phyloP scores from a whole-genome alignment of 805 yeast species.

The Jamesozyma jinghongensis region DNA sequence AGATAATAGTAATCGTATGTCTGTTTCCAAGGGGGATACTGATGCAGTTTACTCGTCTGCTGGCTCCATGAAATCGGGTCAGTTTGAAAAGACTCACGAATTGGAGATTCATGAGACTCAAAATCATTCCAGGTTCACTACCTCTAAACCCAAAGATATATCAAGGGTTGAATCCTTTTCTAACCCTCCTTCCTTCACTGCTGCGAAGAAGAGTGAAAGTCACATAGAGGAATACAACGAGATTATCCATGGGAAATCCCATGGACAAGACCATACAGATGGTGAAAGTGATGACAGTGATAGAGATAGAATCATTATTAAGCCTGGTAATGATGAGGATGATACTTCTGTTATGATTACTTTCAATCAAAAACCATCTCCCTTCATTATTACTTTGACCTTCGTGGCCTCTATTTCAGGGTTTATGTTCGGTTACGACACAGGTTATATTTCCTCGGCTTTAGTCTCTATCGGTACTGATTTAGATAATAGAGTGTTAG shows the following conservation, averaged over 20 bases:
- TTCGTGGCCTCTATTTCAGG: conserved; percentile 84
- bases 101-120: conserved; percentile 1
- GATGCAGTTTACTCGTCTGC: background rate
- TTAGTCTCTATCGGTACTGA: conserved; percentile 78
- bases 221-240: background rate
- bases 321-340: conserved; percentile 41
- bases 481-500: conserved; percentile 46
- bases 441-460: conserved; percentile 94
- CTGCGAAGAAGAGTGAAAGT: background rate
- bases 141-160: background rate
- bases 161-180: background rate
- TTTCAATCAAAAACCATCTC: conserved; percentile 47
- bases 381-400: conserved; percentile 58
- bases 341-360: conserved; percentile 40
- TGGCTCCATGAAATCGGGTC: background rate
- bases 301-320: conserved; percentile 20
- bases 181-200: conserved; percentile 3
- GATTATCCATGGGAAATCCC: background rate
- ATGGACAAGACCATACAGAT: background rate
- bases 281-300: conserved; percentile 1
- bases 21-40: background rate
- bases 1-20: too few relatives aligned
- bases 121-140: background rate
- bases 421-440: conserved; percentile 94
- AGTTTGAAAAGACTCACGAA: background rate